Conservation (phyloP, 2,329 filamentous ascomycete genomes). For the Trichoderma koningiopsis region DNA sequence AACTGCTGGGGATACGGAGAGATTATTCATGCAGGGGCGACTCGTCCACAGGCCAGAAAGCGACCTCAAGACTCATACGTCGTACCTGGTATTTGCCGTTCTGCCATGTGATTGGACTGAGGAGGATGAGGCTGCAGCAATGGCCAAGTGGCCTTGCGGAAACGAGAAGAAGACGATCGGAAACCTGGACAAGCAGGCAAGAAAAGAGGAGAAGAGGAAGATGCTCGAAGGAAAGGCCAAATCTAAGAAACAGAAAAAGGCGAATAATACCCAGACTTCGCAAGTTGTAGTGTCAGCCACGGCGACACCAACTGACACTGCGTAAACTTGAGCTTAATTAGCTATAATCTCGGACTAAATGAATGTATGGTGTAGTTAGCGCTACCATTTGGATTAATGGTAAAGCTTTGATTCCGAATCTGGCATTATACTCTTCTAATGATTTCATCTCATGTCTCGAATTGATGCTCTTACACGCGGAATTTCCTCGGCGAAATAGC, state of each 20-base stretch:
- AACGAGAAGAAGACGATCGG: conserved; percentile 56
- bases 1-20: conserved; percentile 39
- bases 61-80: conserved; percentile 94
- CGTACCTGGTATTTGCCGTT: conserved; percentile 92
- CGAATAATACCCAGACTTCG: conserved; percentile 18
- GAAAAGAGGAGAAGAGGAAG: conserved; percentile 60
- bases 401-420: not conserved
- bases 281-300: conserved; percentile 19
- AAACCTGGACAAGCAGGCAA: conserved; percentile 54
- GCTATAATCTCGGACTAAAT: not conserved
- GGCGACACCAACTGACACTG: conserved; percentile 2
- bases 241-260: conserved; percentile 37
- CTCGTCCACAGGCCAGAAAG: conserved; percentile 79
- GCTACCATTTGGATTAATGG: not conserved
- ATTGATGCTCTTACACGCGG: not conserved
- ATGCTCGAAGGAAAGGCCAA: conserved; percentile 47
- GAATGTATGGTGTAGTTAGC: not conserved
- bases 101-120: conserved; percentile 84
- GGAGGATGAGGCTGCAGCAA: conserved; percentile 73
- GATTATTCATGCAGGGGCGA: conserved; percentile 74
- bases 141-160: conserved; percentile 64
- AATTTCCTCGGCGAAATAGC: not conserved
- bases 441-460: not conserved
- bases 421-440: not conserved
- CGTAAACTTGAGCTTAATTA: not conserved